A percentile compares a stretch with the other conserved stretches of the same genome.
phyloP scores from a whole-genome alignment of 371 early-diverging fungal species.

The Mucor circinelloides region DNA sequence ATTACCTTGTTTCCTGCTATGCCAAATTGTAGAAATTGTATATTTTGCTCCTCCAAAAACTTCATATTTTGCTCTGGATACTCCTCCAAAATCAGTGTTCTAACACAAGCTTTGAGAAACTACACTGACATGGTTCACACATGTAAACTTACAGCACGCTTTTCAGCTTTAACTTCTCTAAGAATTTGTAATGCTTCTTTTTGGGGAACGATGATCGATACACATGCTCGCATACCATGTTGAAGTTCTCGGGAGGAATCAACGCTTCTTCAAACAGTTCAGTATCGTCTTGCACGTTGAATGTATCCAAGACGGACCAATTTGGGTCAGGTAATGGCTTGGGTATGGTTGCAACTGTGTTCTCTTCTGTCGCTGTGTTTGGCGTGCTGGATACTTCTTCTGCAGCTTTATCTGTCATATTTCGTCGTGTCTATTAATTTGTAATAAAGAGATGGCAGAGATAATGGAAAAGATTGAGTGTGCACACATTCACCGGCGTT shows the following conservation, averaged over 20 bases:
- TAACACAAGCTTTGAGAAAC: constrained; percentile 18
- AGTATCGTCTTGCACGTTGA: constrained; percentile 43
- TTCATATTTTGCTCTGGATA: constrained; percentile 92
- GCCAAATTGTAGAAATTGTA: constrained; percentile 90
- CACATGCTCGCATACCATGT: constrained; percentile 89
- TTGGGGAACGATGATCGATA: constrained; percentile 93
- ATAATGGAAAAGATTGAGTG: neutral
- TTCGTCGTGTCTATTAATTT: neutral
- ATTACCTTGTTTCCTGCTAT: constrained; percentile 95
- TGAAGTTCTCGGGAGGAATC: constrained; percentile 91
- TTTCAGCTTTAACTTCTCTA: constrained; percentile 86
- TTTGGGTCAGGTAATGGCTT: constrained; percentile 25
- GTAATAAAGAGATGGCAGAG: neutral
- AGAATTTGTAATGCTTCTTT: constrained; percentile 88
- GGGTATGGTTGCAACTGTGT: neutral
- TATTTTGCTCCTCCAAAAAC: constrained; percentile 85
- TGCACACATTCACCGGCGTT: neutral
- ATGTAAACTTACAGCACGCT: constrained; percentile 73
- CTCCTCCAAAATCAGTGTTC: constrained; percentile 91
- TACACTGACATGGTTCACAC: neutral
- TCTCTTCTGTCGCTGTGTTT: neutral
- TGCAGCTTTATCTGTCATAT: neutral
- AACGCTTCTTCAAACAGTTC: constrained; percentile 65
- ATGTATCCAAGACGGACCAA: constrained; percentile 38
- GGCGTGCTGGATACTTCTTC: neutral